Base-by-base conservation (phyloP, 208 protist species). In the Strigomonas culicis region DNA sequence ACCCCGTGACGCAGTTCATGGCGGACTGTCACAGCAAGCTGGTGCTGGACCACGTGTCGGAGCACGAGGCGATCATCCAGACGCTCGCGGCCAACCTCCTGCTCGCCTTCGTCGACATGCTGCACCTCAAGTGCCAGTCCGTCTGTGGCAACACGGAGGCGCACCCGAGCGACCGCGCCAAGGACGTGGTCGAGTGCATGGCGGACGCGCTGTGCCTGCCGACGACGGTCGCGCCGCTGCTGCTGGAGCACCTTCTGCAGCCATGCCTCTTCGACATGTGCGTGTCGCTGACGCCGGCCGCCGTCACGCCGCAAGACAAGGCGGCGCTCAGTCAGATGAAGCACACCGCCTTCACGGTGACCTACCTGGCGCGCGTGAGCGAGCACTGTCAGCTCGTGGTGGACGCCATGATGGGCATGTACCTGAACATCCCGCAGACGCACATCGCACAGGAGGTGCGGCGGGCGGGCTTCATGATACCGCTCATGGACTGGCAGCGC, bases 371-470 rank as follows among this genome's bases (percentile, higher is more conserved):
- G 2, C 76, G 70, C 17, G 84, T 95, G 47, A 79, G 75, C 31
- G 89, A 95, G 69, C 86, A 95, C 75, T 86, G 82, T 55, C 84
- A 93, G 70, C 80, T 95, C 10, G 84, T 78, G 10, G 72, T 95
- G 11, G 86, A 93, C 59, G 82, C 84, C 25, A 90, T 95, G 75
- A 69, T 93, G 52, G 70, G 77, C 62, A 90, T 89, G 72, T 87
- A 86, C 62, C 67, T 88, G 27, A 66, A 74, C 13, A 68, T 83
- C 10, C 76, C 86, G 10, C 72, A 92, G 80, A 84, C 90, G 51
- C 85, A 59, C 47, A 88, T 95, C 60, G 83, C 84, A 22, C 75
- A 73, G 41, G 75, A 85, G 43, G 77, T 95, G 51, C 80, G 74
- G 1, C 56, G 60, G 11, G 60, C 57, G 19, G 89, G 89, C 51